Conservation (phyloP, 805 yeast species). For the Teunomyces funiuensis region DNA sequence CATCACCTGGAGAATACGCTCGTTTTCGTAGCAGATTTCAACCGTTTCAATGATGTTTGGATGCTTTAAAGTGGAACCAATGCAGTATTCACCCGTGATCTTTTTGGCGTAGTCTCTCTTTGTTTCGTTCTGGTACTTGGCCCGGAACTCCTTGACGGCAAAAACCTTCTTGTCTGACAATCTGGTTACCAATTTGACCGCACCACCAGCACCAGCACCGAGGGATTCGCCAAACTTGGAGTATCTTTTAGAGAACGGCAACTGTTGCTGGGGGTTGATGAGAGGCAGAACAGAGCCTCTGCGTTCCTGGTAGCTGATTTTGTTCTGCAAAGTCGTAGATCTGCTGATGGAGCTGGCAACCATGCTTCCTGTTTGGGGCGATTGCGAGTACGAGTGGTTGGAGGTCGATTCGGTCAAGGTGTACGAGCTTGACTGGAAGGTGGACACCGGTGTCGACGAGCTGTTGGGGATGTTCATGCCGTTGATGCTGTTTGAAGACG, state of each 20-base stretch:
- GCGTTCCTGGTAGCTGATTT: constrained; percentile 32
- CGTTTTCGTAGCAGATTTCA: constrained; percentile 87
- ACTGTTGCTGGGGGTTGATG: constrained; percentile 22
- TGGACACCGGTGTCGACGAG: constrained; percentile 13
- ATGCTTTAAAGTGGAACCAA: constrained; percentile 86
- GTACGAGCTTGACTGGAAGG: constrained; percentile 1
- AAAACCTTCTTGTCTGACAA: constrained; percentile 66
- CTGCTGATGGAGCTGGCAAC: constrained; percentile 27
- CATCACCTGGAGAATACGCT: constrained; percentile 86
- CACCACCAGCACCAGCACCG: constrained; percentile 96
- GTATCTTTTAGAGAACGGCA: constrained; percentile 73
- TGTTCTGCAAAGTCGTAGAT: constrained; percentile 30
- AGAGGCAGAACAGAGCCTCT: constrained; percentile 36
- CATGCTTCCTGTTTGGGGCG: constrained; percentile 24
- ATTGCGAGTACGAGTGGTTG: constrained; percentile 34
- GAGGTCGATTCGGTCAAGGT: constrained; percentile 29
- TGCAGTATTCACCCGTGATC: constrained; percentile 91
- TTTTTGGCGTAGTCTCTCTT: constrained; percentile 87
- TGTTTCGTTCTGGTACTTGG: constrained; percentile 69
- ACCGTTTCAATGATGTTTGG: constrained; percentile 89
- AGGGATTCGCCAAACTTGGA: constrained; percentile 80
- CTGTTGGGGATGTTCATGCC: constrained; percentile 7
- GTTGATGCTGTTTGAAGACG: constrained; percentile 6
- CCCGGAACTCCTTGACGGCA: constrained; percentile 91
- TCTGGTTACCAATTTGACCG: constrained; percentile 73